Evolutionary conservation across 164 flowering plant species (phyloP), one percentile per base, ranked within the genome.

Genomic region (Berberis vulgaris): DNA sequence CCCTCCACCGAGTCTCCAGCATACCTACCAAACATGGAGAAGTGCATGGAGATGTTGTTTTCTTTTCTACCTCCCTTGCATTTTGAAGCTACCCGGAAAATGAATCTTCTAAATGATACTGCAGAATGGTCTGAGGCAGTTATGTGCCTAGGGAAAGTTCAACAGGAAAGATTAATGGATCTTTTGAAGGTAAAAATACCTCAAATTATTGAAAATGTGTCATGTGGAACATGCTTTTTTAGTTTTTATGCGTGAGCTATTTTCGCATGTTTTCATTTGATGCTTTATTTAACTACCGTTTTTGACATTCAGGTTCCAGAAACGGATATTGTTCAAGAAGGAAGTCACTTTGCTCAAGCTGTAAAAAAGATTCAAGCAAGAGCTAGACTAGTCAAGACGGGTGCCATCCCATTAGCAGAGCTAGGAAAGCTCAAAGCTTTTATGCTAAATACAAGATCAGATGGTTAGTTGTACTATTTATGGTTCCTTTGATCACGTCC

Each of bases 101-200:
- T 56, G 13, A 71, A 67, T 49, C 72, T 64, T 43, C 62, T 39
- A 57, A 53, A 60, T 63, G 60, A 56, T 45, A 63, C 40, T 4
- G 70, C 76, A 56, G 97, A 91, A 68, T 91, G 97, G 97, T 76
- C 65, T 43, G 86, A 77, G 67, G 91, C 85, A 59, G 72, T 87
- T 61, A 77, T 49, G 66, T 91, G 99, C 78, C 77, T 95, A 46
- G 82, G 78, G 57, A 87, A 84, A 80, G 86, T 91, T 74, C 83
- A 68, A 53, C 73, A 2, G 60, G 72, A 63, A 59, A 86, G 88
- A 90, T 60, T 85, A 62, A 69, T 74, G 70, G 64, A 76, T 69
- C 65, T 89, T 71, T 86, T 95, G 65, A 80, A 83, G 99, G 99
- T 91, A 82, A 52, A 10, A 52, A 52, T 26, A 26, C 26, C 26